Conservation (phyloP, 257 asterid genomes). For the Galeopsis tetrahit region DNA sequence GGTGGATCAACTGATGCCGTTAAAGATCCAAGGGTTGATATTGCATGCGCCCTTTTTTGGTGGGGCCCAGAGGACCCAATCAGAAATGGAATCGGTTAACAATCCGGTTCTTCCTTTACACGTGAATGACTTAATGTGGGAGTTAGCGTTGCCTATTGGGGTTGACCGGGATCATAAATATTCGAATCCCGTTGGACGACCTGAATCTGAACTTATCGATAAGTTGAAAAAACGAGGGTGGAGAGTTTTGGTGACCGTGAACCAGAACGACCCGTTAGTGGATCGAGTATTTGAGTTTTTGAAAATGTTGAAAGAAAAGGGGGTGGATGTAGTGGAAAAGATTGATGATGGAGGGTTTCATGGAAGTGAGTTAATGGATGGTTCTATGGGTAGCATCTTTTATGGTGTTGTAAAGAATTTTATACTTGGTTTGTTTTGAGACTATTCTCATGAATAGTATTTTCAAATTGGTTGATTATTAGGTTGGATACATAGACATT, state of each 20-base stretch:
- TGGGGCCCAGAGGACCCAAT: constrained; percentile 46
- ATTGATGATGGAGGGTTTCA: constrained; percentile 47
- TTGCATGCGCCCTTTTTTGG: constrained; percentile 47
- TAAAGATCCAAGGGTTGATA: no score
- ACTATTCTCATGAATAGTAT: no score
- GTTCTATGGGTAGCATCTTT: constrained; percentile 10
- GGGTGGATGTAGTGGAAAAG: constrained; percentile 30
- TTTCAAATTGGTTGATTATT: no score
- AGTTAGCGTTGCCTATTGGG: constrained; percentile 43
- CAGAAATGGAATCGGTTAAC: constrained; percentile 41
- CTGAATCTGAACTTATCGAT: constrained; percentile 19
- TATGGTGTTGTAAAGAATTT: constrained; percentile 30
- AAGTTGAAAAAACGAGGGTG: constrained; percentile 28
- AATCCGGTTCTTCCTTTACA: constrained; percentile 26
- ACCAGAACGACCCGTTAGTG: constrained; percentile 42
- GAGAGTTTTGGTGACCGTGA: constrained; percentile 39
- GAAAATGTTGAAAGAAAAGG: neutral
- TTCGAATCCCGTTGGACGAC: constrained; percentile 34
- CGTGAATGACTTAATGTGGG: constrained; percentile 45
- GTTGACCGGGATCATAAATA: constrained; percentile 49
- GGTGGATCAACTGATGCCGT: no score
- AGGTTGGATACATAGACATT: no score
- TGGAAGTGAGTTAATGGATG: constrained; percentile 42
- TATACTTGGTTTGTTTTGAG: constrained; percentile 9
- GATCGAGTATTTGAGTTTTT: constrained; percentile 41